These are phyloP conservation scores for Thraustotheca clavata DNA, from an alignment of 352 stramenopile genomes.

Conservation along the genomic window DNA sequence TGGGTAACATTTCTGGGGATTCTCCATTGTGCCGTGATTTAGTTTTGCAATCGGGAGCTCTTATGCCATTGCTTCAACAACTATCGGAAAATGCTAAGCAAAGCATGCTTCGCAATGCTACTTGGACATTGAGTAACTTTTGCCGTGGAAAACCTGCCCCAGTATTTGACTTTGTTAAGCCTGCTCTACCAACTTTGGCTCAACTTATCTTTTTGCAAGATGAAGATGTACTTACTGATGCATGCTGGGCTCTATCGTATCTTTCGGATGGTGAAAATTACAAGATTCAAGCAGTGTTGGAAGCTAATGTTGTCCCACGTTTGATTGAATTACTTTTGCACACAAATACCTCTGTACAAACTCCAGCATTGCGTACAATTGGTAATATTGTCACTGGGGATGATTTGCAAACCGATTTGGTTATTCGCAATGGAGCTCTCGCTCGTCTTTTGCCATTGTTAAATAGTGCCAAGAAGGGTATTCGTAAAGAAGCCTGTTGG, in stretches of 20 bases:
- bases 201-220: conserved; percentile 95
- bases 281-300: conserved; percentile 97
- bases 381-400: conserved; percentile 98
- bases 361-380: conserved; percentile 93
- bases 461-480: conserved; percentile 69
- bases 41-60: conserved; percentile 90
- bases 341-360: conserved; percentile 90
- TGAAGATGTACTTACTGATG: conserved; percentile 97
- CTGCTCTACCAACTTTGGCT: conserved; percentile 89
- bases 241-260: conserved; percentile 99
- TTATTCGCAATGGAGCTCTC: conserved; percentile 48
- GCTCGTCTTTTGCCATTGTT: conserved; percentile 49
- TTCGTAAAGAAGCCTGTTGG: conserved; percentile 81
- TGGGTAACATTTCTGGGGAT: conserved; percentile 99
- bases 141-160: conserved; percentile 91
- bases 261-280: conserved; percentile 96
- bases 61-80: conserved; percentile 93
- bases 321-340: conserved; percentile 95
- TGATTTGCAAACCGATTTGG: conserved; percentile 59
- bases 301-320: conserved; percentile 90
- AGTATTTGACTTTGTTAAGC: conserved; percentile 93
- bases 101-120: conserved; percentile 97
- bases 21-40: conserved; percentile 94
- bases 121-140: conserved; percentile 99
- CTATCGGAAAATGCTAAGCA: conserved; percentile 89